phyloP scores from a whole-genome alignment of 139 green algal genomes.

The Chlorella sp. region DNA sequence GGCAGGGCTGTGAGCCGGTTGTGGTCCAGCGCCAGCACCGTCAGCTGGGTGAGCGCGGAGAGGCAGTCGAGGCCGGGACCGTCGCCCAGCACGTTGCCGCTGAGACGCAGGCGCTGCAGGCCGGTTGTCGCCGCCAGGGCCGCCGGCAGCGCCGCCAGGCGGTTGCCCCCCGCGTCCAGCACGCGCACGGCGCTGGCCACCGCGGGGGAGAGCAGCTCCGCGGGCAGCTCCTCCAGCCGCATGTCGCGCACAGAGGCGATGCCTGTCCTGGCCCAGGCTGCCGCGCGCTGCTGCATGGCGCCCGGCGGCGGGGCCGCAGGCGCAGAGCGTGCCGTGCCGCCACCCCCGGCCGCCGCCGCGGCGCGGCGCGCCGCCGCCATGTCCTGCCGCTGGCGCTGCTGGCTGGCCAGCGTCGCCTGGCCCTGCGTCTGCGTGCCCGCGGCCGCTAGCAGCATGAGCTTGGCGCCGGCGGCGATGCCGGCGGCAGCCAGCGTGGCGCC shows the following conservation, averaged over 20 bases:
- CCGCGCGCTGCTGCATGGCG: conserved; percentile 38
- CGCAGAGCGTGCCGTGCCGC: too few relatives aligned
- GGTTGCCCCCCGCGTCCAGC: conserved; percentile 50
- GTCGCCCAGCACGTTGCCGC: conserved; percentile 43
- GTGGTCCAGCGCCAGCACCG: conserved; percentile 32
- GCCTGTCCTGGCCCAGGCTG: conserved; percentile 59
- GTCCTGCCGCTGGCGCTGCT: neutral
- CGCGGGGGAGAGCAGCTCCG: conserved; percentile 8
- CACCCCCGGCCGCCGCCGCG: neutral
- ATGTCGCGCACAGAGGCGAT: conserved; percentile 58
- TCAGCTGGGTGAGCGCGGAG: conserved; percentile 23
- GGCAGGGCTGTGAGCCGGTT: conserved; percentile 38
- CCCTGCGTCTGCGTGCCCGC: conserved; percentile 1
- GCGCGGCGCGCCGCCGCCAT: neutral
- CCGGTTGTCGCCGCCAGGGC: conserved; percentile 26
- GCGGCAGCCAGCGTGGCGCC: conserved; percentile 13
- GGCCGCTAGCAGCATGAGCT: conserved; percentile 68
- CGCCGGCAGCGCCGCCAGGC: conserved; percentile 32
- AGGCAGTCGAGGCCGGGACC: conserved; percentile 39
- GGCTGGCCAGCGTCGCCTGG: conserved; percentile 29
- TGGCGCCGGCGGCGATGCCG: conserved; percentile 47
- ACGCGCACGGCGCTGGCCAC: conserved; percentile 18
- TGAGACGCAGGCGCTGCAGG: conserved; percentile 50
- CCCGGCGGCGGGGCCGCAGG: neutral
- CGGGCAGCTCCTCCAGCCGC: conserved; percentile 38